These are phyloP conservation scores for Dendrobium catenatum DNA, from an alignment of 106 monocot species.

Conservation along the genomic window DNA sequence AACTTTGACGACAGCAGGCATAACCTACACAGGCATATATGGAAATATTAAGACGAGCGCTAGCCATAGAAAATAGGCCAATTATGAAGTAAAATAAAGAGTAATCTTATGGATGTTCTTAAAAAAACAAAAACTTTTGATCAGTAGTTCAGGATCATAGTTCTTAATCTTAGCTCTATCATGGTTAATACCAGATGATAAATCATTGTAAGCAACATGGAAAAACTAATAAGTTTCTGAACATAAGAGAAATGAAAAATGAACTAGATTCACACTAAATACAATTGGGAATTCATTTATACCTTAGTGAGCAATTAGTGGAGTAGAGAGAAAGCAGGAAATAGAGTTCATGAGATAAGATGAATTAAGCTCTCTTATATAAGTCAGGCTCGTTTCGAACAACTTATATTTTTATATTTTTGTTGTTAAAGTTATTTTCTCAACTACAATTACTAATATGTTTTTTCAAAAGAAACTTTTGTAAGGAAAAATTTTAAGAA, in stretches of 20 bases:
- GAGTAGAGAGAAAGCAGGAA: background rate
- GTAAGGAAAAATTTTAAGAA: no score
- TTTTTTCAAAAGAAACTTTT: no score
- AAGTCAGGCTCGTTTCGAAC: background rate
- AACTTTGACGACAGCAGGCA: constrained; percentile 84
- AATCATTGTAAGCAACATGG: no score
- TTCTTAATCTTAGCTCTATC: background rate
- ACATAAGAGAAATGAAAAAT: no score
- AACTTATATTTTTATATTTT: no score
- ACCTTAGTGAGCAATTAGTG: no score
- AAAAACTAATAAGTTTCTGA: no score
- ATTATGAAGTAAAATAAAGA: background rate
- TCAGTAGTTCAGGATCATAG: background rate
- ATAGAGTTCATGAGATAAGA: background rate
- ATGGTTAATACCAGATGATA: no score
- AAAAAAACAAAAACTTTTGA: background rate
- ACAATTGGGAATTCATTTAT: no score
- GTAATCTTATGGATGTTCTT: background rate
- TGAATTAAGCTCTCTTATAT: background rate
- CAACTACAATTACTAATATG: no score
- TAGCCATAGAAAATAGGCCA: background rate
- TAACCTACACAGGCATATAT: constrained; percentile 44
- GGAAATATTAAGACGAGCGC: background rate
- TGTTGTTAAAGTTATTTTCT: no score
- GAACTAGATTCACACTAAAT: no score